phyloP scores from a whole-genome alignment of 805 yeast species.

The Teunomyces barrocoloradensis region DNA sequence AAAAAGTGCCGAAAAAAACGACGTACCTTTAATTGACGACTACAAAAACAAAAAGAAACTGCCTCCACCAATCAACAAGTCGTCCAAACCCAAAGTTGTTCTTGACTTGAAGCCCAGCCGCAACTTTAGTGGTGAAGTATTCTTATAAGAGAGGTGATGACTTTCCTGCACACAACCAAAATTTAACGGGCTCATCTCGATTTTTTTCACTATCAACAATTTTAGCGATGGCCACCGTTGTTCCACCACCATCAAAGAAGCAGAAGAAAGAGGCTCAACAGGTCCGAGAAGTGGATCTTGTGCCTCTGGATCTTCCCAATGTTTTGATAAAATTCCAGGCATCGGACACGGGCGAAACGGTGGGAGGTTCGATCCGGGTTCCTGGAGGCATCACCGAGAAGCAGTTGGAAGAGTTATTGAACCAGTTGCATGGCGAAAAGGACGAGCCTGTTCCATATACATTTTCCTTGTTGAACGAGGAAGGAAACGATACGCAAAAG shows the following conservation, averaged over 20 bases:
- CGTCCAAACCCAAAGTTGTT: slow-evolving; percentile 19
- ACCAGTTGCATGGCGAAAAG: slow-evolving; percentile 64
- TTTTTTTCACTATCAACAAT: not conserved
- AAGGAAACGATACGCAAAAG: slow-evolving; percentile 25
- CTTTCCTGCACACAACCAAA: not conserved
- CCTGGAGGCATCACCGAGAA: slow-evolving; percentile 85
- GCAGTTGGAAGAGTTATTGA: slow-evolving; percentile 84
- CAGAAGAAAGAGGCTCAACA: slow-evolving; percentile 81
- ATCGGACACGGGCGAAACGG: slow-evolving; percentile 82
- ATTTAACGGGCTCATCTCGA: not conserved
- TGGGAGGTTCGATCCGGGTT: slow-evolving; percentile 83
- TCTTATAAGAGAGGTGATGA: slow-evolving; percentile 14
- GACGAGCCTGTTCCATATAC: slow-evolving; percentile 91
- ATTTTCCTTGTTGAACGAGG: slow-evolving; percentile 58
- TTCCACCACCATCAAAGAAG: slow-evolving; percentile 92
- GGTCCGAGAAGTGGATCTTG: slow-evolving; percentile 67
- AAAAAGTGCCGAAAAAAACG: not conserved
- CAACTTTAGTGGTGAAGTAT: slow-evolving; percentile 30
- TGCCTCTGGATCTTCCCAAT: slow-evolving; percentile 80
- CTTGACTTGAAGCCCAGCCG: slow-evolving; percentile 24
- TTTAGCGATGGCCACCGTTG: slow-evolving; percentile 78
- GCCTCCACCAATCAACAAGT: slow-evolving; percentile 24
- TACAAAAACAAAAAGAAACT: slow-evolving; percentile 7
- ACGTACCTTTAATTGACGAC: slow-evolving; percentile 2
- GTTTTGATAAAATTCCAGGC: slow-evolving; percentile 89